These are phyloP conservation scores for Sesbania bispinosa DNA, from an alignment of 306 rosid species.

Conservation along the genomic window DNA sequence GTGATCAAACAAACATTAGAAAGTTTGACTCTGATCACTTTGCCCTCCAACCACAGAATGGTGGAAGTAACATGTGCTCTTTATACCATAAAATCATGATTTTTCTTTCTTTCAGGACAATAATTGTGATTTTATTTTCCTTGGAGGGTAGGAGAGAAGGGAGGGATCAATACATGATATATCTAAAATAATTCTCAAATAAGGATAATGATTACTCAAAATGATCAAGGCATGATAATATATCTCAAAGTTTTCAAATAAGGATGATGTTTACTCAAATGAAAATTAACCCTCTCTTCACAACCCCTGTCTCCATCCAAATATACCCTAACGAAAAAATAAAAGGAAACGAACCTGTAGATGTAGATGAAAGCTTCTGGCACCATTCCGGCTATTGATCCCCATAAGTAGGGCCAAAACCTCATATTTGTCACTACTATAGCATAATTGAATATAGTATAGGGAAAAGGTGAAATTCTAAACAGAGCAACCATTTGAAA, in stretches of 20 bases:
- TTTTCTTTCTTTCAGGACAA: not conserved
- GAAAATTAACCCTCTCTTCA: too few species aligned
- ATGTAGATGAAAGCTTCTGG: constrained; percentile 98
- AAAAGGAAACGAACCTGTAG: constrained; percentile 57
- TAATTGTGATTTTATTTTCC: not conserved
- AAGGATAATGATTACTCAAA: not conserved
- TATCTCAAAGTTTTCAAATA: not conserved
- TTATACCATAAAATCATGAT: not conserved
- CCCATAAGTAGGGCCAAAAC: constrained; percentile 94
- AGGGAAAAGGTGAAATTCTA: constrained; percentile 94
- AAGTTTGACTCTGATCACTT: constrained; percentile 9
- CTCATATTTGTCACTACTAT: constrained; percentile 86
- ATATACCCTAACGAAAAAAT: not conserved
- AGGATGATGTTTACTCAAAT: not conserved
- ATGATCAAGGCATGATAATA: not conserved
- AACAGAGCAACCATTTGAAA: constrained; percentile 88
- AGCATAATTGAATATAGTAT: constrained; percentile 96
- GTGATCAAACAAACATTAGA: constrained; percentile 7
- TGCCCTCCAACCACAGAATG: not conserved
- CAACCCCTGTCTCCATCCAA: not conserved
- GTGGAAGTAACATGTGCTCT: not conserved
- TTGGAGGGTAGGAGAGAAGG: not conserved
- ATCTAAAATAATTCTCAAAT: not conserved
- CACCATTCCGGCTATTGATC: constrained; percentile 94
- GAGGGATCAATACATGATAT: not conserved